Evolutionary conservation across 768 basidiomycete genomes (phyloP), one percentile per base, ranked within the genome.

Genomic region (Exsudoporus frostii): DNA sequence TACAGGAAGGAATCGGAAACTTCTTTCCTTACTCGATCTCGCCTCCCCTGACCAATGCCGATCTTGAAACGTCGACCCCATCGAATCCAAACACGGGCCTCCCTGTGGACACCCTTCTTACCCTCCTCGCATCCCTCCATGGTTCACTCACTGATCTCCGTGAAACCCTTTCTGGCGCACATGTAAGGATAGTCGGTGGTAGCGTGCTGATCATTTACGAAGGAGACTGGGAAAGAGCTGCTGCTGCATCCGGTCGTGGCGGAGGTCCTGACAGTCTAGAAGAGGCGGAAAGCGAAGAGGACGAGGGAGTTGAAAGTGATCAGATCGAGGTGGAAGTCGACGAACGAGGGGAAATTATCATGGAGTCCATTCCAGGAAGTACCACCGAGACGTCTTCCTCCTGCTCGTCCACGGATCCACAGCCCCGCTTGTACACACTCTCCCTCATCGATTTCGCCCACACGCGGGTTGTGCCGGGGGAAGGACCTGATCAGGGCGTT

Each of bases 391-490:
- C 71, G 60, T n/a, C 40, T 33, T 50, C 78, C 74, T 30, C 76
- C 76, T 17, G 79, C 82, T 30, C 65, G 4, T 38, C 10, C 20
- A n/a, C 14, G 8, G 57, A 57, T 9, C 24, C 40, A 22, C 34
- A 17, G 6, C 53, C 56, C n/a, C 55, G 65, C 46, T 47, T 62
- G 44, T 87, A 80, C 56, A 74, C 77, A 14, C 76, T 97, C 54
- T 86, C 86, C 58, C 72, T 97, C 58, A 98, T 98, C 59, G 96
- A 99, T 73, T 98, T 99, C 67, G 95, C 94, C 7, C 96, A 98
- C 68, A 88, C 93, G 2, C 73, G 79, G 22, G 56, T 88, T 13
- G 76, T 71, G 7, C 79, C 83, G 0, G 91, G 88, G 0, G 62
- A 82, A 60, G 95, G 94, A 5, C 83, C 85, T 2, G 95, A 98